phyloP scores from a whole-genome alignment of 2,329 filamentous ascomycete genomes.

The Exophiala viscosa region DNA sequence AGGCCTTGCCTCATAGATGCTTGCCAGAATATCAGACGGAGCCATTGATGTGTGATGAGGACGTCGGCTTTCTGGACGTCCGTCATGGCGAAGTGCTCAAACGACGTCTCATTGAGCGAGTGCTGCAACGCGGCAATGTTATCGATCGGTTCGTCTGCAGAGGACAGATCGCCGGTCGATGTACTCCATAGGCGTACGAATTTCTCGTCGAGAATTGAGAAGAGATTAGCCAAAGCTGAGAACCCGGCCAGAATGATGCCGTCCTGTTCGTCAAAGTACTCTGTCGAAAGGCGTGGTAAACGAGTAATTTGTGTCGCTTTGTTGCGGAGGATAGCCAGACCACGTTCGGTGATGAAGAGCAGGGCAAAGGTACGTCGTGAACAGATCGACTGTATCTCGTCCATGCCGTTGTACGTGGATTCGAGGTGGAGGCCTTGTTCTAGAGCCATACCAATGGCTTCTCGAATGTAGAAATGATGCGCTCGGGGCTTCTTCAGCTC shows the following conservation, averaged over 20 bases:
- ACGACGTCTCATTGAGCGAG: conserved; percentile 25
- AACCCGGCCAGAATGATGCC: conserved; percentile 27
- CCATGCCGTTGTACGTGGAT: conserved; percentile 20
- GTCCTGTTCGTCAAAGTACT: conserved; percentile 29
- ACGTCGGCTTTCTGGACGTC: conserved; percentile 65
- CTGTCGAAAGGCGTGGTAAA: conserved; percentile 21
- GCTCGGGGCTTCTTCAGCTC: conserved; percentile 28
- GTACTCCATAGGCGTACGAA: conserved; percentile 27
- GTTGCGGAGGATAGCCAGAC: conserved; percentile 28
- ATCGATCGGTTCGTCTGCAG: conserved; percentile 16
- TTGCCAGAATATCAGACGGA: conserved; percentile 69
- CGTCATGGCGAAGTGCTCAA: conserved; percentile 43
- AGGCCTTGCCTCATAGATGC: conserved; percentile 64
- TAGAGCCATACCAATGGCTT: conserved; percentile 27
- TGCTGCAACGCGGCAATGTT: conserved; percentile 28
- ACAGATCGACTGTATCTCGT: conserved; percentile 25
- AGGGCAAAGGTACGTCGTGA: conserved; percentile 27
- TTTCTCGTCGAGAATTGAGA: conserved; percentile 29
- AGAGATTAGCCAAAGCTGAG: conserved; percentile 25
- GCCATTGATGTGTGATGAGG: conserved; percentile 66
- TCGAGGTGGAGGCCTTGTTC: conserved; percentile 26
- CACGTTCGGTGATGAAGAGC: conserved; percentile 29
- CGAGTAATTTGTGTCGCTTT: conserved; percentile 26
- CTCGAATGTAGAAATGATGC: conserved; percentile 28
- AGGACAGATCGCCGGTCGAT: conserved; percentile 12